phyloP scores from a whole-genome alignment of 305 asterid genomes.

The Petunia hybrid region DNA sequence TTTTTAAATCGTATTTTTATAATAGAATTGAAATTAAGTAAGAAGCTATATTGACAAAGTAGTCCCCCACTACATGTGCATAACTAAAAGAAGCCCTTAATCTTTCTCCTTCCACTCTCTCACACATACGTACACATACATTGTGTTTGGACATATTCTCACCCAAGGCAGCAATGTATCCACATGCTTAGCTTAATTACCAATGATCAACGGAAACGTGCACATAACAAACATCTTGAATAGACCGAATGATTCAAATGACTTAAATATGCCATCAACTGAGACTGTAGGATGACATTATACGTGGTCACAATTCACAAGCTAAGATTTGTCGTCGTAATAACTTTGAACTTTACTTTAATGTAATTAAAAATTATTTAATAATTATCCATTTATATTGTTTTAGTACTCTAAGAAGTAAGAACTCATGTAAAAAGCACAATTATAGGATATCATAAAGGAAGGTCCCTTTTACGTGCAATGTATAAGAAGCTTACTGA shows the following conservation, averaged over 20 bases:
- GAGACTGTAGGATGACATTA: too few species aligned
- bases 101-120: constrained; percentile 36
- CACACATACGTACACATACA: background rate
- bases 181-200: constrained; percentile 50
- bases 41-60: constrained; percentile 32
- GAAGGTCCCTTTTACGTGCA: too few species aligned
- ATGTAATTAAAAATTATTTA: background rate
- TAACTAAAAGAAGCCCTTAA: constrained; percentile 39
- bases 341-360: background rate
- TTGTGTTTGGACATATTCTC: constrained; percentile 53
- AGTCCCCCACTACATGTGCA: constrained; percentile 56
- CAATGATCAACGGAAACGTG: constrained; percentile 55
- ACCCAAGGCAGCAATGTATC: constrained; percentile 45
- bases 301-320: background rate
- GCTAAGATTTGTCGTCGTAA: background rate
- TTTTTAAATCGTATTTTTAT: background rate
- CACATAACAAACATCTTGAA: constrained; percentile 47
- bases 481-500: too few species aligned
- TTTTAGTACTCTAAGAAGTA: background rate
- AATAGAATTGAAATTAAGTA: background rate
- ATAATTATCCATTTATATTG: background rate
- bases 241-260: background rate
- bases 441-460: background rate
- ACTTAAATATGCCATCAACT: background rate
- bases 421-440: background rate